Base-by-base conservation (phyloP, 805 yeast genomes). In the Metschnikowia continentalis region DNA sequence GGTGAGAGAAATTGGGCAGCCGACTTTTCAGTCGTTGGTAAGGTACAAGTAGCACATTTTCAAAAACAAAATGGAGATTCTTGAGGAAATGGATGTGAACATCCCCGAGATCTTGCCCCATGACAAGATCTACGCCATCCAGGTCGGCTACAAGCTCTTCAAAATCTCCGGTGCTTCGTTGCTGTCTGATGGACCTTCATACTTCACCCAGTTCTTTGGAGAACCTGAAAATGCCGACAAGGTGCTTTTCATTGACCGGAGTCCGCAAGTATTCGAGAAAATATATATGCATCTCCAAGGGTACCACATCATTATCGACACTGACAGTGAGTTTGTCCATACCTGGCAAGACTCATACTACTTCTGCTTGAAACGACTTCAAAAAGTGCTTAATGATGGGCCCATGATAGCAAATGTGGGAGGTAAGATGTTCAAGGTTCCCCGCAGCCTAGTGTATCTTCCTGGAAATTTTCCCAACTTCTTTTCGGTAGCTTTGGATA, bases 101-200 rank as follows among this genome's bases (percentile, higher is more conserved):
- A 81, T 84, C 40, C 81, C 84, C 2, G 61, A 63, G 2, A 59
- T 82, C 3, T 71, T 89, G 23, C 92, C 94, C 0, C 88, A 83
- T 58, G 86, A 83, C 40, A 79, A 75, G 51, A 80, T 87, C 67
- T 90, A 78, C 67, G 74, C 83, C 15, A 76, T 90, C 23, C 88
- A 84, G 62, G 82, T 89, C 11, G 96, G 96, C 0, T 77, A 74
- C 38, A 74, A 73, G 55, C 56, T 80, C 23, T 90, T 83, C 65
- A 71, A 75, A n/a, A 58, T 85, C 15, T 83, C 90, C 61, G 96
- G 96, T 0, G 91, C 94, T 0, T 88, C 96, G 2, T 68, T 90
- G 36, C 85, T 90, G 23, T 86, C 87, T 2, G 97, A 90, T 68
- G 84, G 85, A 0, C 97, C 97, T 0, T 88, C 95, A 4, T 90